A percentile compares a stretch with the other conserved stretches of the same genome.
Evolutionary conservation across 352 stramenopile genomes (phyloP).

Genomic region (Pilasporangium apinafurcum): DNA sequence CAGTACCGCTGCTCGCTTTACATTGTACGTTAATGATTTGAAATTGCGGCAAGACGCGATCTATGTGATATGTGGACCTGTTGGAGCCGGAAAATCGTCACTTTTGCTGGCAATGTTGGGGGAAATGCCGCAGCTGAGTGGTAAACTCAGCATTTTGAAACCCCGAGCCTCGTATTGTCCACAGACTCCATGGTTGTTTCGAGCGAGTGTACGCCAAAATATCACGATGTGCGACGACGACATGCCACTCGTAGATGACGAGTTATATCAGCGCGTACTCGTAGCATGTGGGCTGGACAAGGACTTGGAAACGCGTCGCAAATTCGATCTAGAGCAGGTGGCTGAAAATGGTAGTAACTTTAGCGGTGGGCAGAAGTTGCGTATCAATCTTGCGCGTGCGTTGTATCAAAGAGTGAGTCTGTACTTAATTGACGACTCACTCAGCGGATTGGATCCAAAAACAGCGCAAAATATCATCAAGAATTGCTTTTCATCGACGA

Average conservation of each 20-base stretch:
- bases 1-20: constrained; percentile 14
- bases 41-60: constrained; percentile 22
- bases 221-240: constrained; percentile 39
- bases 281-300: constrained; percentile 60
- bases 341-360: constrained; percentile 81
- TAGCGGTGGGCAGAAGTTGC: constrained; percentile 75
- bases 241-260: constrained; percentile 18
- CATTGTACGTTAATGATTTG: constrained; percentile 39
- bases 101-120: constrained; percentile 93
- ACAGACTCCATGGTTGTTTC: constrained; percentile 77
- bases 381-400: constrained; percentile 82
- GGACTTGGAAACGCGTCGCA: constrained; percentile 42
- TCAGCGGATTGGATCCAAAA: constrained; percentile 70
- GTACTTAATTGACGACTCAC: constrained; percentile 87
- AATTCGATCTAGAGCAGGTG: constrained; percentile 40
- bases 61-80: constrained; percentile 78
- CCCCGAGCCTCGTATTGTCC: constrained; percentile 52
- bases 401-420: constrained; percentile 62
- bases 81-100: constrained; percentile 95
- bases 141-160: constrained; percentile 10
- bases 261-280: constrained; percentile 45
- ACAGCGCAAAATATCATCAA: constrained; percentile 47
- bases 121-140: constrained; percentile 86
- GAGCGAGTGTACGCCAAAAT: constrained; percentile 49
- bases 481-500: constrained; percentile 33